These are phyloP conservation scores for Calonectria fujianensis DNA, from an alignment of 2,329 filamentous ascomycete species.

Conservation along the genomic window DNA sequence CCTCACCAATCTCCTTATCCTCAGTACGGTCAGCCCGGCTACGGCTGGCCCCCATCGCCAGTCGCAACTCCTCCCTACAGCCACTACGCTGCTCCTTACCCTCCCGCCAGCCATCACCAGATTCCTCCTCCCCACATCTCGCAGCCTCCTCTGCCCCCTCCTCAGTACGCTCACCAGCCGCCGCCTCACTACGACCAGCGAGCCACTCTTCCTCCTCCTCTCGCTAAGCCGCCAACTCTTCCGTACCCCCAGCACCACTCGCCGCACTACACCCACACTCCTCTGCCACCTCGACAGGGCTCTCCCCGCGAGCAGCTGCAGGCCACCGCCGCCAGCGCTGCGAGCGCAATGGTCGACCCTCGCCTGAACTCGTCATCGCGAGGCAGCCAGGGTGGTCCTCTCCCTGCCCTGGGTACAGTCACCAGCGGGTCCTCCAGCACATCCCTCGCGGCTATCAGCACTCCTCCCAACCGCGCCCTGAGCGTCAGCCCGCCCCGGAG, in stretches of 20 bases:
- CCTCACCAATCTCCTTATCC: conserved; percentile 58
- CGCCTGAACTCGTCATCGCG: conserved; percentile 59
- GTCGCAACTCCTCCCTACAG: conserved; percentile 72
- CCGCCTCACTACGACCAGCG: conserved; percentile 60
- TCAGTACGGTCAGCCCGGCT: conserved; percentile 66
- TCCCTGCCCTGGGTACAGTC: conserved; percentile 64
- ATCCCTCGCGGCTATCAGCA: conserved; percentile 59
- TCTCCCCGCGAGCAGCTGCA: conserved; percentile 68
- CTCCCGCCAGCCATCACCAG: conserved; percentile 55
- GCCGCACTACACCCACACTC: conserved; percentile 57
- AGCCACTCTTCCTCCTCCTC: conserved; percentile 61
- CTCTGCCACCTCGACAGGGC: conserved; percentile 62
- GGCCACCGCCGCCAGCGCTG: conserved; percentile 60
- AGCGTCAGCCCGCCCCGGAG: conserved; percentile 70
- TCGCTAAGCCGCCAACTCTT: conserved; percentile 55
- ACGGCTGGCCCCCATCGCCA: conserved; percentile 75
- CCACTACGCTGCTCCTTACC: conserved; percentile 66
- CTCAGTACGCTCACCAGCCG: conserved; percentile 57
- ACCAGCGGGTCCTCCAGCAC: conserved; percentile 54
- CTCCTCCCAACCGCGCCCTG: conserved; percentile 66
- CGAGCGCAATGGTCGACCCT: conserved; percentile 63
- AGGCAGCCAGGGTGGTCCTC: conserved; percentile 65
- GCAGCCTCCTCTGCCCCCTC: conserved; percentile 55
- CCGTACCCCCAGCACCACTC: conserved; percentile 58
- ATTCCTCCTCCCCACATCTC: conserved; percentile 56